Evolutionary conservation across 805 yeast species (phyloP), one percentile per base, ranked within the genome.

Genomic region (Ogataea ganodermae): DNA sequence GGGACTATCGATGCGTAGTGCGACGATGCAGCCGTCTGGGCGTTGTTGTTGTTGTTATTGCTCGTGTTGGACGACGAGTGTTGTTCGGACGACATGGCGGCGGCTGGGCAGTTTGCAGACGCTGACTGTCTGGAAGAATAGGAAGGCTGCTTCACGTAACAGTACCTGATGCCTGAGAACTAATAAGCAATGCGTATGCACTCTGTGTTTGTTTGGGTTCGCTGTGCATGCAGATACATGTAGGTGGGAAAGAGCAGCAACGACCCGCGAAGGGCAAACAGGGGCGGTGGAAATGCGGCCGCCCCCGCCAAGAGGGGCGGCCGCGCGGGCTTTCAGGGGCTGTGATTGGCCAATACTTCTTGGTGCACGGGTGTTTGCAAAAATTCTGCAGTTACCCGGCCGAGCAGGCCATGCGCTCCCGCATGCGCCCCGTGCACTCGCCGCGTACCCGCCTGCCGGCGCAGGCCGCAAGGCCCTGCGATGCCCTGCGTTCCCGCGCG

Each of bases 71-170:
- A 30, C 7, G 56, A 49, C 17, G 54, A 44, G 37, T 49, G 59
- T 35, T 52, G 55, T 14, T 53, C 53, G 6, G 59, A 55, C 13
- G 58, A 51, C 58, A 55, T 55, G 47, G 18, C 27, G 42, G 18
- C 26, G 40, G 27, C 40, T 14, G 17, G 40, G n/a, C 21, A 23
- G 40, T 24, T 30, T 37, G 33, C n/a, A n/a, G 16, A 30, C 16
- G 33, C 33, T 30, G 33, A 20, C 26, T 37, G 31, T 17, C 42
- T 27, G 32, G 33, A 30, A 30, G 33, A 30, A 30, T 30, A 30
- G 16, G 13, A 18, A 16, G 23, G 42, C 42, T 40, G 35, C 30
- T 40, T 31, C 18, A 30, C 18, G 33, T 5, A 30, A 28, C 28
- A 30, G 44, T 30, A 30, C 36, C 8, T 21, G 30, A 38, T 38